Base-by-base conservation (phyloP, 139 green algal genomes). In the Diplosphaera chodatii region DNA sequence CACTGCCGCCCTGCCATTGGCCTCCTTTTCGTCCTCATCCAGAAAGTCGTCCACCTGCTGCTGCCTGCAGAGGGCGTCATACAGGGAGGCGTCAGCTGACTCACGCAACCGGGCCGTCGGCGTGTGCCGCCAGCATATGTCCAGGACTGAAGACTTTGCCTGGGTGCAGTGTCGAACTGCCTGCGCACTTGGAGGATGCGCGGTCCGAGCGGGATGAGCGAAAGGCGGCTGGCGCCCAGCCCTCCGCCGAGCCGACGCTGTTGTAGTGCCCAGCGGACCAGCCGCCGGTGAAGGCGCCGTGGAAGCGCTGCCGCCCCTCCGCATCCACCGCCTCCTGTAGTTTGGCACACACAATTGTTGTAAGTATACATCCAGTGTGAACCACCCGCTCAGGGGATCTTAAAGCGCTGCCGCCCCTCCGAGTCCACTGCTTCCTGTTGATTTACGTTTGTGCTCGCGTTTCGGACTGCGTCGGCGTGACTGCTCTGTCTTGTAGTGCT, bases 221-320 rank as follows among this genome's bases (percentile, higher is more conserved):
- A 80, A 98, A 98, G 25, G 73, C 69, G 3, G 70, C 64, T 0
- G 94, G 94, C 56, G 87, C 62, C 80, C 89, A 98, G 20, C 93
- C 93, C 75, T 91, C 88, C 80, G 86, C 81, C 55, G 79, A 92
- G 29, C 87, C 92, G 20, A 97, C 94, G 22, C 91, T 95, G 84
- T 99, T 99, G 82, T 86, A 98, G 79, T 94, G 96, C 3, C 94
- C 94, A 1, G 94, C 94, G 25, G 77, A 91, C 72, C 91, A 98
- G 13, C 94, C 94, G 3, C 94, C 94, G 15, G 91, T 97, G 79
- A 98, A 98, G 21, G 94, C 94, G 28, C 94, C 94, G 83, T 98
- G 94, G 71, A 98, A 97, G 21, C 86, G 77, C 15, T 86, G 75
- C 20, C 89, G 73, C 1, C 92, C 92, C 63, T 96, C 73, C 34